Percentiles rank a stretch among this genome's conserved stretches.
Evolutionary conservation across 805 yeast species (phyloP).

Genomic region (Kluyveromyces aestuarii): DNA sequence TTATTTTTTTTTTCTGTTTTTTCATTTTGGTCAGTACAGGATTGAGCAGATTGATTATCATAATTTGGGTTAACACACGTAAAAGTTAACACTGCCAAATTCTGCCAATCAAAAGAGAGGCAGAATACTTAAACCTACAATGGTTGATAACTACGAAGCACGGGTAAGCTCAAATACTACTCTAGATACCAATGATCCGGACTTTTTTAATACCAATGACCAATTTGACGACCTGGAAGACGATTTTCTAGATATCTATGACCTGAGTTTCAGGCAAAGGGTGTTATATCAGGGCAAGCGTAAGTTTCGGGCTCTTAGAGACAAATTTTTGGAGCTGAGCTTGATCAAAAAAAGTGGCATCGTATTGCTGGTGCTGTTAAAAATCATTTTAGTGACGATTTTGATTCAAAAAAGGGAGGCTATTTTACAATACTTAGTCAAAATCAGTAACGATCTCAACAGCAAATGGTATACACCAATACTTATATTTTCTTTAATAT

Average conservation of each 20-base stretch:
- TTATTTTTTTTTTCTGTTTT: too few species aligned
- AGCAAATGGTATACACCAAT: slow-evolving; percentile 33
- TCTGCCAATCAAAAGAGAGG: background rate
- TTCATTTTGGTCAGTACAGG: too few species aligned
- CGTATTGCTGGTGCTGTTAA: slow-evolving; percentile 8
- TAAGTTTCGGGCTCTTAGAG: slow-evolving; percentile 6
- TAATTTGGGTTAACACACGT: too few species aligned
- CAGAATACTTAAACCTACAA: background rate
- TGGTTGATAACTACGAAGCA: slow-evolving; percentile 14
- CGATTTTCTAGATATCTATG: slow-evolving; percentile 25
- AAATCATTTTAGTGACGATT: slow-evolving; percentile 10
- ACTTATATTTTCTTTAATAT: slow-evolving; percentile 43
- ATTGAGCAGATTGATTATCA: too few species aligned
- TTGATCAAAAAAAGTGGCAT: slow-evolving; percentile 18
- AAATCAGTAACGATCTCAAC: slow-evolving; percentile 38
- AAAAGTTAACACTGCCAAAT: too few species aligned
- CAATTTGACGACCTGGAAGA: slow-evolving; percentile 20
- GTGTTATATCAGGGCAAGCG: slow-evolving; percentile 15
- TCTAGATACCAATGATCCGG: background rate
- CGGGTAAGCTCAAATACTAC: slow-evolving; percentile 5
- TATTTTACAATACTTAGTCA: slow-evolving; percentile 29
- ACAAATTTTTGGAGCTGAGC: slow-evolving; percentile 13
- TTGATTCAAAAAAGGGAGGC: slow-evolving; percentile 20
- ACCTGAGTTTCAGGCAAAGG: slow-evolving; percentile 27
- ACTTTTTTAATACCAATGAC: slow-evolving; percentile 3